These are phyloP conservation scores for Cercospora beticola DNA, from an alignment of 2,329 filamentous ascomycete genomes.

Conservation along the genomic window DNA sequence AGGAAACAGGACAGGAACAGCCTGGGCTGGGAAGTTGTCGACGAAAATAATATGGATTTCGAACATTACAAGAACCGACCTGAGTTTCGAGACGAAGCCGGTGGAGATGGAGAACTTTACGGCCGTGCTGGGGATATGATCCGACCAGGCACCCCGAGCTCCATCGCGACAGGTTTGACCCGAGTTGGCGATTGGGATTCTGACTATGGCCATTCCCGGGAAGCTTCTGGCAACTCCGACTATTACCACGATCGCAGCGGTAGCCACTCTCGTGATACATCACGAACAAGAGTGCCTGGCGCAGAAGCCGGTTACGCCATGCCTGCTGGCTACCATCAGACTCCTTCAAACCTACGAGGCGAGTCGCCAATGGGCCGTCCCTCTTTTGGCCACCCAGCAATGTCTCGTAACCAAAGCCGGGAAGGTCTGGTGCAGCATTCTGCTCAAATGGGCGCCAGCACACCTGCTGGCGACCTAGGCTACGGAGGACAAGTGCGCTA, in stretches of 20 bases:
- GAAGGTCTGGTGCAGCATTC: constrained; percentile 24
- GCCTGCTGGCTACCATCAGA: constrained; percentile 50
- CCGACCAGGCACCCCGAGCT: constrained; percentile 62
- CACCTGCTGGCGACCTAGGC: constrained; percentile 25
- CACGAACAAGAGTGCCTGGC: constrained; percentile 24
- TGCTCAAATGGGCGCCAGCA: constrained; percentile 23
- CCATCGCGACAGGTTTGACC: constrained; percentile 41
- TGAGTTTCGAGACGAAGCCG: constrained; percentile 83
- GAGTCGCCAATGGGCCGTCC: constrained; percentile 42
- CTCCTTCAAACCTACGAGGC: constrained; percentile 44
- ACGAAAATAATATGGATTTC: constrained; percentile 83
- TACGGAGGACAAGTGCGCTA: constrained; percentile 35
- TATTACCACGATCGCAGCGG: constrained; percentile 21
- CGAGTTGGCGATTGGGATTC: constrained; percentile 35
- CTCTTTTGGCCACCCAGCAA: constrained; percentile 1
- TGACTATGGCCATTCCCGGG: constrained; percentile 21
- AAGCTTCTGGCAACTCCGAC: constrained; percentile 9
- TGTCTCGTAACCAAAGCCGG: constrained; percentile 26
- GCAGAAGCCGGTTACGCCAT: constrained; percentile 42
- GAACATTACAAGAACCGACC: constrained; percentile 86
- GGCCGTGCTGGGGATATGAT: constrained; percentile 60
- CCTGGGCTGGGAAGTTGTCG: constrained; percentile 76
- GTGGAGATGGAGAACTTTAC: constrained; percentile 62
- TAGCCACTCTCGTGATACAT: constrained; percentile 25
- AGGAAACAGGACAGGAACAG: constrained; percentile 39